These are phyloP conservation scores for Homolaphlyctis polyrhiza DNA, from an alignment of 371 early-diverging fungal species.

Conservation along the genomic window DNA sequence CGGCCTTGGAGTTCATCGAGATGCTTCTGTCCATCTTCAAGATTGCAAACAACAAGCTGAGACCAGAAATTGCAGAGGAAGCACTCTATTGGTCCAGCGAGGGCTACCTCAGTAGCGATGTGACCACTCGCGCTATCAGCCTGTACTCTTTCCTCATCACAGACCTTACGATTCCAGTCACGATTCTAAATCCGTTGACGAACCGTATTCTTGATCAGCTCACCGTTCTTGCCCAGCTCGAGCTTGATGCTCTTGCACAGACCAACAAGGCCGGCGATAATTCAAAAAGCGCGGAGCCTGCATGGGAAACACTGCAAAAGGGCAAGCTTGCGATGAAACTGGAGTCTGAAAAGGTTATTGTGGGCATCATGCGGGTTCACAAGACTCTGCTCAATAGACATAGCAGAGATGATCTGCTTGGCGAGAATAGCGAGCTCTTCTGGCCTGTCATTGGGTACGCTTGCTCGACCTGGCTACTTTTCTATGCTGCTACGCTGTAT, in stretches of 20 bases:
- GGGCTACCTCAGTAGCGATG: conserved; percentile 1
- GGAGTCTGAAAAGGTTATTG: conserved; percentile 16
- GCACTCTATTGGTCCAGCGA: not conserved
- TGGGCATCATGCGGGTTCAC: conserved; percentile 19
- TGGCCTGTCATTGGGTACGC: conserved; percentile 1
- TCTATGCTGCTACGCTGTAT: conserved; percentile 17
- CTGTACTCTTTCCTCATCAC: not conserved
- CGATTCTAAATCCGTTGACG: not conserved
- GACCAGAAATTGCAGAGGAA: not conserved
- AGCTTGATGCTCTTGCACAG: not conserved
- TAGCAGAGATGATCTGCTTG: not conserved
- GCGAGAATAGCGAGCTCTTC: conserved; percentile 8
- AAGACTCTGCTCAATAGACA: conserved; percentile 15
- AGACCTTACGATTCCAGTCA: not conserved
- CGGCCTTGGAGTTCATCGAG: not conserved
- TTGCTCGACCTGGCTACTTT: conserved; percentile 6
- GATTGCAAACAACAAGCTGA: not conserved
- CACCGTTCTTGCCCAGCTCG: conserved; percentile 3
- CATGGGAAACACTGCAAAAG: conserved; percentile 11
- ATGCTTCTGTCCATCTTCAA: not conserved
- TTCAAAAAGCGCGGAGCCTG: not conserved
- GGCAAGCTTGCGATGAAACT: conserved; percentile 7
- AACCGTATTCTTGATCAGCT: conserved; percentile 5
- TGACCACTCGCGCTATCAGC: not conserved
- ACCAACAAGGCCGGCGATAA: not conserved